Conservation (phyloP, 2,329 filamentous ascomycete species). For the Stemphylium beticola region DNA sequence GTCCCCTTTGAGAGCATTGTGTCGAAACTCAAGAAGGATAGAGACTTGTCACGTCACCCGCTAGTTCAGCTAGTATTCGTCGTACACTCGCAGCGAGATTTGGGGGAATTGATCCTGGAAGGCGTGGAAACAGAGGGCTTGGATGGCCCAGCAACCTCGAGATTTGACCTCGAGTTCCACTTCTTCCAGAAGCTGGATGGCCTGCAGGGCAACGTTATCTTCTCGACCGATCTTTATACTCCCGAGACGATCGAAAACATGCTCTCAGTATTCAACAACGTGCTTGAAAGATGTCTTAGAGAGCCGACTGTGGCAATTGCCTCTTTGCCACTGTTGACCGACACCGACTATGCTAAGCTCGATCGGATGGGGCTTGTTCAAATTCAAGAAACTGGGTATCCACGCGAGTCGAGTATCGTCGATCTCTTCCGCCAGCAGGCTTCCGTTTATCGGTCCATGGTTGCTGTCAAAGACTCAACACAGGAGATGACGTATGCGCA, state of each 20-base stretch:
- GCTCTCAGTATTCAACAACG: slow-evolving; percentile 3
- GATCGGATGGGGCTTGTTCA: neutral
- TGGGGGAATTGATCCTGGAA: neutral
- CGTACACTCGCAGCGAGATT: neutral
- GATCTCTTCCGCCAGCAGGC: slow-evolving; percentile 12
- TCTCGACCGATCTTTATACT: slow-evolving; percentile 2
- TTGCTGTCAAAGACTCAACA: slow-evolving; percentile 15
- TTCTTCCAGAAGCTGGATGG: neutral
- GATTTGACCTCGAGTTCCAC: slow-evolving; percentile 2
- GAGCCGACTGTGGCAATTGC: slow-evolving; percentile 1
- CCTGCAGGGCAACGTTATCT: neutral
- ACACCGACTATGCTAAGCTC: neutral
- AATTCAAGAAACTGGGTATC: slow-evolving; percentile 1
- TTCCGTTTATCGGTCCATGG: neutral
- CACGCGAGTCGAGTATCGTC: slow-evolving; percentile 4
- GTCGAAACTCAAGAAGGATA: neutral
- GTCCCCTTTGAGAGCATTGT: slow-evolving; percentile 8
- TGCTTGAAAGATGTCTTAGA: slow-evolving; percentile 7
- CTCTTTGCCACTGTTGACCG: neutral
- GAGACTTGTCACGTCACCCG: slow-evolving; percentile 2
- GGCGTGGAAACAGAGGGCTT: neutral
- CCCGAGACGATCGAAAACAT: slow-evolving; percentile 8
- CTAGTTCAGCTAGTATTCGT: neutral
- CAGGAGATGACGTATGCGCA: slow-evolving; percentile 13
- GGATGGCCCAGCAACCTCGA: neutral